Evolutionary conservation across 2,329 filamentous ascomycete species (phyloP), one percentile per base, ranked within the genome.

Genomic region (Endocalyx cinctus): DNA sequence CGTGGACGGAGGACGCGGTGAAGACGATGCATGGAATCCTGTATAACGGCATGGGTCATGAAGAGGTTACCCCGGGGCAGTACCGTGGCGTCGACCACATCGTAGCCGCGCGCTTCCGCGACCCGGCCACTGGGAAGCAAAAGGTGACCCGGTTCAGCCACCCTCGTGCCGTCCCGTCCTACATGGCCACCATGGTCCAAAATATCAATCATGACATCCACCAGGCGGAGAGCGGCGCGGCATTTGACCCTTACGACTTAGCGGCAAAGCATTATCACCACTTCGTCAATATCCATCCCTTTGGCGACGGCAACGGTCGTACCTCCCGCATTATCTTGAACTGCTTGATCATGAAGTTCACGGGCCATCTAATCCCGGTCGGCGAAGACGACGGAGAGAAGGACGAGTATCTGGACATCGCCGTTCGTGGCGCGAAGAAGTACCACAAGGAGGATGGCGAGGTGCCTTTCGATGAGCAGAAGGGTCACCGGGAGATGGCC

Each of bases 271-370:
- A 54, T 18, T 53, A 45, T 17, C 44, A 60, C 11, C 29, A 42
- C 3, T 58, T 65, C 18, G 52, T 64, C 10, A 47, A 49, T 6
- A 64, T 64, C 2, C 59, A 66, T 8, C 63, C 59, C 0, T 66
- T 66, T 16, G 46, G 49, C 10, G 60, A 65, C 17, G 61, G 60
- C 0, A 67, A 66, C 17, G 60, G 60, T 0, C 39, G 60, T 2
- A 50, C 55, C 40, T 62, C 58, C 23, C 50, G 59, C 0, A 46
- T 66, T 10, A 47, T 67, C 2, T 46, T 64, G 0, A 66, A 64
- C 12, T 49, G 48, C 0, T 48, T 67, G 0, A 34, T 64, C 0
- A 35, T 59, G 1, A 58, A 55, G 1, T 60, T 56, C 29, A 38
- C 38, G 0, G 52, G 58, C 0, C 25, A 29, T 18, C 13, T 48